These are phyloP conservation scores for Verticillium isaacii DNA, from an alignment of 2,329 filamentous ascomycete genomes.

Conservation along the genomic window DNA sequence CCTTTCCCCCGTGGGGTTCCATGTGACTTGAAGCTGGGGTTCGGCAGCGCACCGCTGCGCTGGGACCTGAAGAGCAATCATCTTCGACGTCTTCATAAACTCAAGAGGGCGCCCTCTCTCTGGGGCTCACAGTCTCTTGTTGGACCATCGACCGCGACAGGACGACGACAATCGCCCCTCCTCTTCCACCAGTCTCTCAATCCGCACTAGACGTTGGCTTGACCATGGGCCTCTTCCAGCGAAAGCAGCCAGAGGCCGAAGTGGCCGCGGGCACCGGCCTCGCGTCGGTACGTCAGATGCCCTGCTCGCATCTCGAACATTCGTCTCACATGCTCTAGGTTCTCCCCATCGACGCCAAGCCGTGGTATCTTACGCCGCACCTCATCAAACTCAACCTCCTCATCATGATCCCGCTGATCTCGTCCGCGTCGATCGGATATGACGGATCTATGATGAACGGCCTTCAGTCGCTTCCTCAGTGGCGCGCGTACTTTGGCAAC, in stretches of 20 bases:
- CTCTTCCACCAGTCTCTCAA: not conserved
- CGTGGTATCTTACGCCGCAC: slow-evolving; percentile 38
- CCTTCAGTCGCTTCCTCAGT: slow-evolving; percentile 33
- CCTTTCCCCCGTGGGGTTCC: not conserved
- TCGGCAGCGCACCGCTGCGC: not conserved
- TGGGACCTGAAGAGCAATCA: not conserved
- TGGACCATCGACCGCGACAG: not conserved
- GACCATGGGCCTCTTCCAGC: not conserved
- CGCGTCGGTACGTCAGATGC: not conserved
- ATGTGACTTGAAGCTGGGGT: not conserved
- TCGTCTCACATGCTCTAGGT: slow-evolving; percentile 16
- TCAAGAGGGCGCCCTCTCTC: not conserved
- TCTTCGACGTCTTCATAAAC: not conserved
- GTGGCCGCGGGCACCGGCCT: not conserved
- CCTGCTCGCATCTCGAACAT: not conserved
- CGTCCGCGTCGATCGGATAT: slow-evolving; percentile 8
- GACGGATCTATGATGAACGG: slow-evolving; percentile 37
- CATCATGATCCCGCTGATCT: slow-evolving; percentile 30
- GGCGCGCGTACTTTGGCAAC: slow-evolving; percentile 33
- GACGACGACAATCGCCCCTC: not conserved
- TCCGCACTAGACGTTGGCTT: not conserved
- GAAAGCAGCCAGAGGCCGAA: not conserved
- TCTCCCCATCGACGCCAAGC: slow-evolving; percentile 32
- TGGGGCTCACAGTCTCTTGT: not conserved
- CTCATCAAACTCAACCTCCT: slow-evolving; percentile 38